A percentile compares a stretch with the other conserved stretches of the same genome.
Evolutionary conservation across 2,329 filamentous ascomycete species (phyloP).

Genomic region (Colletotrichum sp.): DNA sequence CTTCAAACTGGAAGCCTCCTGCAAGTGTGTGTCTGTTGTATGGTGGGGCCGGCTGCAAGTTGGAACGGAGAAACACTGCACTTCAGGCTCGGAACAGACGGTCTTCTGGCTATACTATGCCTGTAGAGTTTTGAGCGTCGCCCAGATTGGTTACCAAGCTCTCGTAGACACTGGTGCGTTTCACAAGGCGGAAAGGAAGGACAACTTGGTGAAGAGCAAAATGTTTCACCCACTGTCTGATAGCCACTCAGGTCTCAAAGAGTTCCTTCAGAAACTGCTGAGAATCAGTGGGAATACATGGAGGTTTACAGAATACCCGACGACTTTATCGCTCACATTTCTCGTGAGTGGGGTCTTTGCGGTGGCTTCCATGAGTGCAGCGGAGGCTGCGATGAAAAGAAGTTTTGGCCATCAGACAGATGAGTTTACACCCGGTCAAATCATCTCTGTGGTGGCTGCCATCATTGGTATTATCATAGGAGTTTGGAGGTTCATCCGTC

Average conservation of each 20-base stretch:
- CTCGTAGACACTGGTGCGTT: background rate
- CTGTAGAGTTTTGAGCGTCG: background rate
- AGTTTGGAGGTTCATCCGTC: no score
- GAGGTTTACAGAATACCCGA: background rate
- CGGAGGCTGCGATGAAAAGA: background rate
- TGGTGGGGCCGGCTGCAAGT: no score
- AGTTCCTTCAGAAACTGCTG: accelerated
- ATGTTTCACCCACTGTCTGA: accelerated
- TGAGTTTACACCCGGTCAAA: no score
- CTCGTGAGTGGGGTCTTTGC: background rate
- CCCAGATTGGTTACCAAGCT: background rate
- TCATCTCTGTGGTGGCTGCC: no score
- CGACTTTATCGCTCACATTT: background rate
- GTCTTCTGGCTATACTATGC: background rate
- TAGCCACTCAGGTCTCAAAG: accelerated
- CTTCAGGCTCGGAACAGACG: background rate
- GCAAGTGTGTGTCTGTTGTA: no score
- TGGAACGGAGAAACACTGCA: no score
- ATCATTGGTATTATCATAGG: no score
- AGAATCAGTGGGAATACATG: accelerated
- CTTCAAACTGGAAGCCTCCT: no score
- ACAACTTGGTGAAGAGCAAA: accelerated
- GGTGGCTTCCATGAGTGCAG: background rate
- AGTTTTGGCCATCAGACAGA: no score
- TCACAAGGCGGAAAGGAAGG: background rate